phyloP scores from a whole-genome alignment of 345 rosid species.

The Citrus sp. region DNA sequence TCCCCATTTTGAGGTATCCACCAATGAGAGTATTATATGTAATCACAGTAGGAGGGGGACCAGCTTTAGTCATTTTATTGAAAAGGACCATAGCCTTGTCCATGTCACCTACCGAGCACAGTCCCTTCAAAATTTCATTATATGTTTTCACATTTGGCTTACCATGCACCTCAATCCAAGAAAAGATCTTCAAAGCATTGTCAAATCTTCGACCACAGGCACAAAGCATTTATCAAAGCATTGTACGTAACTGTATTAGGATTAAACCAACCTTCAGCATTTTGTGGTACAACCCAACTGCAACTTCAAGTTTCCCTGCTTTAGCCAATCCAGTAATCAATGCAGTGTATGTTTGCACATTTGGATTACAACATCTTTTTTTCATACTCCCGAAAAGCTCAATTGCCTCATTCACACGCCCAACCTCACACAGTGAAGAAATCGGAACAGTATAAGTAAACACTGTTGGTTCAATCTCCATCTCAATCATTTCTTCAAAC shows the following conservation, averaged over 20 bases:
- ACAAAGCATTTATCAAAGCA: constrained; percentile 50
- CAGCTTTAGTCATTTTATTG: constrained; percentile 37
- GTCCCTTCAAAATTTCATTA: constrained; percentile 44
- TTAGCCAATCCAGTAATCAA: constrained; percentile 45
- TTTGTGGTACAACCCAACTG: constrained; percentile 57
- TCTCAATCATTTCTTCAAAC: constrained; percentile 51
- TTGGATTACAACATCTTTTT: constrained; percentile 41
- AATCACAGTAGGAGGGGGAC: constrained; percentile 48
- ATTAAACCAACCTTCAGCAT: constrained; percentile 46
- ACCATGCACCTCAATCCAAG: constrained; percentile 43
- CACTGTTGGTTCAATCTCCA: constrained; percentile 50
- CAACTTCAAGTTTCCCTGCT: constrained; percentile 44
- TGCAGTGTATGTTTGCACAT: constrained; percentile 60
- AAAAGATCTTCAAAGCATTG: constrained; percentile 41
- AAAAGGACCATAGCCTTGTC: constrained; percentile 56
- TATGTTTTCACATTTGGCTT: constrained; percentile 35
- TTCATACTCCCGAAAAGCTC: constrained; percentile 42
- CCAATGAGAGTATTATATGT: constrained; percentile 52
- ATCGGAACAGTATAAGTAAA: constrained; percentile 53
- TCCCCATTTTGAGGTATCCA: constrained; percentile 39
- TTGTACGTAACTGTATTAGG: constrained; percentile 50
- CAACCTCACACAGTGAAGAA: constrained; percentile 43
- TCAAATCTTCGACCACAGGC: constrained; percentile 21
- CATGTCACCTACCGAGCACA: constrained; percentile 35
- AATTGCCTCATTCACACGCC: constrained; percentile 49